Evolutionary conservation across 176 grass and related monocot species (phyloP), one percentile per base, ranked within the genome.

Genomic region (Rhynchospora breviuscula): DNA sequence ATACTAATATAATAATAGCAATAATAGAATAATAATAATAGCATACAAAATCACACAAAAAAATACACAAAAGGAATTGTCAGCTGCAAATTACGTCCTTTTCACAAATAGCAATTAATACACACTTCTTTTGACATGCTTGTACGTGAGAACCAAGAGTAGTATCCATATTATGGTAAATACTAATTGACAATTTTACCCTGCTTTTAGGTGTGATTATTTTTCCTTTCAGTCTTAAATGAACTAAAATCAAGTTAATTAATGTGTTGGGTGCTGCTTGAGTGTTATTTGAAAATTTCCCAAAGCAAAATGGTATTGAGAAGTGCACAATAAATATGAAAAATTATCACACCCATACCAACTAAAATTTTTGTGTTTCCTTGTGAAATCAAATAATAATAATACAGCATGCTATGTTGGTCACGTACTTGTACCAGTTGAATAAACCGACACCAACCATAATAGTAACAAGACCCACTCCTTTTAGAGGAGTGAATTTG

Each of bases 381-480:
- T 65, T 47, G 21, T 46, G 31, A 33, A 65, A 65, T 70, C 29
- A 69, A 57, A 22, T 79, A 81, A 80, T 35, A 67, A 63, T 51
- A 35, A 86, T 77, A 79, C 12, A 74, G 19, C 54, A 62, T 64
- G 56, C 8, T 29, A 86, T 82, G 78, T 66, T 56, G 81, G 78
- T 62, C 35, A 99, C 96, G 88, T 89, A 99, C 96, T 95, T 99
- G 89, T 95, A 99, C 93, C 89, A 95, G 86, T 99, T 99, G 91
- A 99, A 99, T 88, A 99, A 90, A 79, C 96, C 83, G 83, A 99
- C 93, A 69, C 96, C 96, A 84, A 93, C 51, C 93, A 99, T 91
- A 85, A 93, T 95, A 35, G 91, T 99, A 77, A 87, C 54, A 77
- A 99, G 96, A 78, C 96, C 96, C 81, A 76, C 5, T 43, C 91